Evolutionary conservation across 768 basidiomycete genomes (phyloP), one percentile per base, ranked within the genome.

Genomic region (Dendrothele bispora): DNA sequence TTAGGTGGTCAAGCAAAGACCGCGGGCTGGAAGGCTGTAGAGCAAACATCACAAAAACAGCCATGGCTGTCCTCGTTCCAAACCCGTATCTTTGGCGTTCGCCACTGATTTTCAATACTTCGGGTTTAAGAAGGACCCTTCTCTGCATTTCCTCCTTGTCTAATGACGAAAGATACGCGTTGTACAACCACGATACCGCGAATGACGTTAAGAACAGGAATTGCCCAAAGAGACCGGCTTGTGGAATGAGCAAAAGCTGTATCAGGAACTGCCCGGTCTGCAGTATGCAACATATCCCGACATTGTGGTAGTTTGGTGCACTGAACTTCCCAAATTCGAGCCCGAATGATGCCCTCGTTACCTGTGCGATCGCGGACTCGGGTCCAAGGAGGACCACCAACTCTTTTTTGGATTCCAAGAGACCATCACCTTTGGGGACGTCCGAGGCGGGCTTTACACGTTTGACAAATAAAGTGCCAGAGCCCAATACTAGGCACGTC

Each of bases 221-320:
- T 49, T 66, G 63, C 20, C 66, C 63, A 26, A 69, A 65, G 3
- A 66, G 40, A 4, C 54, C 51, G 17, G 58, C 61, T 26, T 65
- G 62, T 1, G 66, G 66, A 20, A 67, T 66, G 28, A 69, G 57
- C 37, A 69, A 55, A 3, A 69, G 55, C 49, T 70, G 68, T 20
- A 58, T 42, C 20, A 69, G 6, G 55, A 67, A 67, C 22, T 70
- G 69, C 32, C 55, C 18, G 17, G 63, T 56, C 39, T 65, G 54
- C 8, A 68, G 44, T 40, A 62, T 49, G 15, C 62, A 55, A 39
- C 56, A 63, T 18, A 59, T 29, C 28, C 69, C 63, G 39, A 67
- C 44, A 15, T 1, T 11, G 18, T 54, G n/a, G 44, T 61, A 61
- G 14, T 36, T 47, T 4, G 53, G 52, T 2, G 61, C 29, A 12